These are phyloP conservation scores for Datisca glomerata DNA, from an alignment of 306 rosid species.

Conservation along the genomic window DNA sequence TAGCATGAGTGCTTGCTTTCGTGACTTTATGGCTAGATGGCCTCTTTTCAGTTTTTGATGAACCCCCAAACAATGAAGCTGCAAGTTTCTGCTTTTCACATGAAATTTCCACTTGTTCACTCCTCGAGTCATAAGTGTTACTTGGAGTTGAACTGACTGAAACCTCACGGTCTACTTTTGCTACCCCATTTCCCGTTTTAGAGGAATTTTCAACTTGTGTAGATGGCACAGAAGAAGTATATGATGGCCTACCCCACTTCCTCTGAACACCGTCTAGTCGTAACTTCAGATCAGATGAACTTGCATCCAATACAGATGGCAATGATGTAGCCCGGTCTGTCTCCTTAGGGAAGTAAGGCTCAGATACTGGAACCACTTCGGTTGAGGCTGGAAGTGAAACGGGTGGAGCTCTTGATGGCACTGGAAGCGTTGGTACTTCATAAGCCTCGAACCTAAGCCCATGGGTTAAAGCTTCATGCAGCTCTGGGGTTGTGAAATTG, in stretches of 20 bases:
- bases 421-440: slow-evolving; percentile 58
- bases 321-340: slow-evolving; percentile 28
- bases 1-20: slow-evolving; percentile 28
- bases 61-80: slow-evolving; percentile 74
- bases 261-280: slow-evolving; percentile 81
- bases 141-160: slow-evolving; percentile 31
- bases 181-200: slow-evolving; percentile 39
- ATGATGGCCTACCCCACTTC: slow-evolving; percentile 72
- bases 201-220: slow-evolving; percentile 32
- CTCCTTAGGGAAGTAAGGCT: slow-evolving; percentile 53
- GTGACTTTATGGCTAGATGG: slow-evolving; percentile 35
- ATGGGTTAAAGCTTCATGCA: slow-evolving; percentile 47
- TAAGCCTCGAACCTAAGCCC: slow-evolving; percentile 77
- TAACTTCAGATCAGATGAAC: slow-evolving; percentile 49
- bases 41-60: slow-evolving; percentile 50
- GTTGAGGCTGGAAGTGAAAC: slow-evolving; percentile 34
- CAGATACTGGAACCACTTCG: slow-evolving; percentile 57
- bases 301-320: slow-evolving; percentile 40
- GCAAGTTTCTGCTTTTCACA: slow-evolving; percentile 87
- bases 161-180: slow-evolving; percentile 34
- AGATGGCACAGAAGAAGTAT: slow-evolving; percentile 38
- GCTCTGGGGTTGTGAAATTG: slow-evolving; percentile 42
- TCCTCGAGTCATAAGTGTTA: slow-evolving; percentile 43
- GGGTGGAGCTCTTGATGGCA: slow-evolving; percentile 30
- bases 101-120: slow-evolving; percentile 40